Evolutionary conservation across 345 rosid genomes (phyloP).

Genomic region (Acer saccharum): DNA sequence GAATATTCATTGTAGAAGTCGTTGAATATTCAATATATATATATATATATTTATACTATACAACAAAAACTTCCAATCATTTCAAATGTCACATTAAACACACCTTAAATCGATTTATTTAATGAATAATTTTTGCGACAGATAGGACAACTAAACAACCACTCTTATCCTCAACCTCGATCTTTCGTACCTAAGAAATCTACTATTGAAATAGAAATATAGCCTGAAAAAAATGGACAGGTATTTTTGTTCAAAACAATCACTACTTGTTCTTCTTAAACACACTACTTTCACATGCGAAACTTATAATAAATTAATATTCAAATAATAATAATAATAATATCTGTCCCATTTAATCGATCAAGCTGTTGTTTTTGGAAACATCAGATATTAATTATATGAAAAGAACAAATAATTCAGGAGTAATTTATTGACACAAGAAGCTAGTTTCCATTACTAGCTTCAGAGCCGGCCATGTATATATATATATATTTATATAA

Average conservation of each 20-base stretch:
- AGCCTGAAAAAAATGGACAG: not conserved
- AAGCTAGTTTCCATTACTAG: not conserved
- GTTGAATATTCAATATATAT: not conserved
- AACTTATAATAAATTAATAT: too few species aligned
- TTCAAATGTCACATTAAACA: not conserved
- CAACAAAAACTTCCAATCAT: not conserved
- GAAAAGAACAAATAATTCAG: too few species aligned
- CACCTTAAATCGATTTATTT: not conserved
- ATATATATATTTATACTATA: too few species aligned
- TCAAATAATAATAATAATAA: not conserved
- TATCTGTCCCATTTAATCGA: not conserved
- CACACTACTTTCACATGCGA: not conserved
- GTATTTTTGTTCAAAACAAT: constrained; percentile 7
- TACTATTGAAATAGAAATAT: not conserved
- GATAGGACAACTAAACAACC: constrained; percentile 1
- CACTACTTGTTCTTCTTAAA: not conserved
- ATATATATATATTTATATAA: too few species aligned
- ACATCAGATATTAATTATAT: too few species aligned
- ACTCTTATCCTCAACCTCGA: not conserved
- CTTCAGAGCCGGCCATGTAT: too few species aligned
- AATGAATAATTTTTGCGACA: not conserved
- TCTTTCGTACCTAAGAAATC: constrained; percentile 4
- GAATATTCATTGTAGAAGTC: not conserved
- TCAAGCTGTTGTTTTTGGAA: not conserved
- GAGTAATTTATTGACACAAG: not conserved